These are phyloP conservation scores for Fistulinella prunicolor DNA, from an alignment of 768 basidiomycete genomes.

Conservation along the genomic window DNA sequence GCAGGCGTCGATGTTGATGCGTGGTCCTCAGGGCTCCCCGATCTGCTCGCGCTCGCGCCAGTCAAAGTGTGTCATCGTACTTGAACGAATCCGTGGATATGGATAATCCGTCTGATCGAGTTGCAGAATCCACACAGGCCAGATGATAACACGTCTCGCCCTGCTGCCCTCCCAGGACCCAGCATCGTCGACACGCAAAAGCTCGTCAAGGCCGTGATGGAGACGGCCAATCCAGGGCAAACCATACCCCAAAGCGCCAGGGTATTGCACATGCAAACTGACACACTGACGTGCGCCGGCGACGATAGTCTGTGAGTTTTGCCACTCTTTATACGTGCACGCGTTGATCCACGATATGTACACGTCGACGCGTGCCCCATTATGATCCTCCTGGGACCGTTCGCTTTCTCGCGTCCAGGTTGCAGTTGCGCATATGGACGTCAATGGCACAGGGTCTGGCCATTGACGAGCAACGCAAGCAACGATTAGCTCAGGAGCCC, in stretches of 20 bases:
- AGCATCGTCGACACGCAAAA: slow-evolving; percentile 42
- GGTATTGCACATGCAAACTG: slow-evolving; percentile 31
- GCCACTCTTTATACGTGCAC: background rate
- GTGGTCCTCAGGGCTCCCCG: slow-evolving; percentile 41
- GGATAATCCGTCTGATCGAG: background rate
- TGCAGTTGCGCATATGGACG: slow-evolving; percentile 44
- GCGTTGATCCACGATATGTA: too few species aligned
- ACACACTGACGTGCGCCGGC: slow-evolving; percentile 45
- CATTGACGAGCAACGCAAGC: slow-evolving; percentile 44
- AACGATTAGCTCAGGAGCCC: slow-evolving; percentile 14
- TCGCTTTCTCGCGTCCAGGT: too few species aligned
- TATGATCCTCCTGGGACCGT: too few species aligned
- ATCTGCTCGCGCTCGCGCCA: slow-evolving; percentile 11
- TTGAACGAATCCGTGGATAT: background rate
- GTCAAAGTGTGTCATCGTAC: slow-evolving; percentile 9
- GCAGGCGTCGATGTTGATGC: slow-evolving; percentile 39
- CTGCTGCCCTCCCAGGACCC: slow-evolving; percentile 25
- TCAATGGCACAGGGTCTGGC: slow-evolving; percentile 44
- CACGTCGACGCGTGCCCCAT: too few species aligned
- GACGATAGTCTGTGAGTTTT: slow-evolving; percentile 48
- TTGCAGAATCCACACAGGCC: slow-evolving; percentile 10
- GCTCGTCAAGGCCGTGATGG: slow-evolving; percentile 41
- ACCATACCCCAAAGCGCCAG: slow-evolving; percentile 33
- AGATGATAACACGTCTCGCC: background rate
- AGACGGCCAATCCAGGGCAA: slow-evolving; percentile 19